These are phyloP conservation scores for Suillus lakei DNA, from an alignment of 768 basidiomycete species.

Conservation along the genomic window DNA sequence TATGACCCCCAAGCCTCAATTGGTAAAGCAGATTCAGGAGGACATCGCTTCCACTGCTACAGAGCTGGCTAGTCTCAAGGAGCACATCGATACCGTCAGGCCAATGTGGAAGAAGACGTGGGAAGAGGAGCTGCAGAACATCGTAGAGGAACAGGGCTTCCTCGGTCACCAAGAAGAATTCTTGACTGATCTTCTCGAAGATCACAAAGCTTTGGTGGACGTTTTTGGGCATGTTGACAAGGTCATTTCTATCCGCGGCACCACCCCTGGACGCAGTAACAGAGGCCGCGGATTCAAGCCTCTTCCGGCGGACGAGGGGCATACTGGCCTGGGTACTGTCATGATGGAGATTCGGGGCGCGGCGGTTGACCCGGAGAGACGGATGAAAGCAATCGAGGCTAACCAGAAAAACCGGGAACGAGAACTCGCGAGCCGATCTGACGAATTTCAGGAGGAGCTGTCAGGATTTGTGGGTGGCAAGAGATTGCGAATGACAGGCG, in stretches of 20 bases:
- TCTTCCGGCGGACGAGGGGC: conserved; percentile 67
- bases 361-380: conserved; percentile 77
- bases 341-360: conserved; percentile 91
- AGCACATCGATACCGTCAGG: conserved; percentile 87
- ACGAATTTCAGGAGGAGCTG: conserved; percentile 87
- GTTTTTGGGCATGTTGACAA: conserved; percentile 92
- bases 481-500: conserved; percentile 95
- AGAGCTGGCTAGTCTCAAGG: conserved; percentile 77
- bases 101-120: conserved; percentile 99
- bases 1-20: conserved; percentile 76
- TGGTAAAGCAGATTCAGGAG: conserved; percentile 72
- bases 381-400: conserved; percentile 92
- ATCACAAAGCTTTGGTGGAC: conserved; percentile 86
- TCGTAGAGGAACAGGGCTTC: conserved; percentile 97
- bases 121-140: conserved; percentile 94
- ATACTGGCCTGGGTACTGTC: conserved; percentile 72
- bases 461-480: conserved; percentile 84
- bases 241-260: conserved; percentile 73
- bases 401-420: conserved; percentile 81
- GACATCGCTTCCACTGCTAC: conserved; percentile 68
- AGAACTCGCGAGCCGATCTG: conserved; percentile 71
- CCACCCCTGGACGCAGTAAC: conserved; percentile 44
- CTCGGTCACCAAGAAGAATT: conserved; percentile 92
- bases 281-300: conserved; percentile 60
- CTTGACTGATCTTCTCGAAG: conserved; percentile 84